Conservation (phyloP, 2,329 filamentous ascomycete genomes). For the Fusarium sp. region DNA sequence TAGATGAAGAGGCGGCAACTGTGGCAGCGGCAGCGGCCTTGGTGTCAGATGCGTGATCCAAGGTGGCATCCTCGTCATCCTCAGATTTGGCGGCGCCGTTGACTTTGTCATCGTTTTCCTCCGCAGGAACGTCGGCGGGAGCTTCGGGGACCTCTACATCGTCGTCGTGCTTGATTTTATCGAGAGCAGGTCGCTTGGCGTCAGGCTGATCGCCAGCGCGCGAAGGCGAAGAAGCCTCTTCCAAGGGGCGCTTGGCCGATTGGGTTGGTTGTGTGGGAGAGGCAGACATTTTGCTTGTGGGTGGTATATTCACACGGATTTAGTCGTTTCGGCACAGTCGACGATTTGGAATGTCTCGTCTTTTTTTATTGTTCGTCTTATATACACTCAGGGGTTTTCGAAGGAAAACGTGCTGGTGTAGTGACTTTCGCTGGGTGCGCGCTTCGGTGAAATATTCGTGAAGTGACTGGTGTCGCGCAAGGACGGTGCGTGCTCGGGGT, state of each 20-base stretch:
- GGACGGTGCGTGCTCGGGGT: slow-evolving; percentile 54
- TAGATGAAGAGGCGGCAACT: slow-evolving; percentile 55
- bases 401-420: slow-evolving; percentile 95
- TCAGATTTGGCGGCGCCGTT: slow-evolving; percentile 63
- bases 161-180: slow-evolving; percentile 85
- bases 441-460: slow-evolving; percentile 60
- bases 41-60: slow-evolving; percentile 56
- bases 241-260: slow-evolving; percentile 90
- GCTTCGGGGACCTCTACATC: slow-evolving; percentile 62
- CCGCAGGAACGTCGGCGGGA: slow-evolving; percentile 54
- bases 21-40: slow-evolving; percentile 58
- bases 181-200: slow-evolving; percentile 94
- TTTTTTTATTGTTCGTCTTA: slow-evolving; percentile 64
- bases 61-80: slow-evolving; percentile 44
- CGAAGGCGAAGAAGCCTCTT: slow-evolving; percentile 96
- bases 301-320: slow-evolving; percentile 46
- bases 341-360: slow-evolving; percentile 53
- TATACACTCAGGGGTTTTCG: slow-evolving; percentile 89
- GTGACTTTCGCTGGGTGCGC: slow-evolving; percentile 63
- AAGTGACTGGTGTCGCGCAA: slow-evolving; percentile 57
- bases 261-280: slow-evolving; percentile 77
- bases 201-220: slow-evolving; percentile 94
- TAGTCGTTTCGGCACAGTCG: slow-evolving; percentile 41
- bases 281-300: slow-evolving; percentile 75
- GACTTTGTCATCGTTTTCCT: slow-evolving; percentile 64